phyloP scores from a whole-genome alignment of 371 early-diverging fungal species.

The Zancudomyces culisetae region DNA sequence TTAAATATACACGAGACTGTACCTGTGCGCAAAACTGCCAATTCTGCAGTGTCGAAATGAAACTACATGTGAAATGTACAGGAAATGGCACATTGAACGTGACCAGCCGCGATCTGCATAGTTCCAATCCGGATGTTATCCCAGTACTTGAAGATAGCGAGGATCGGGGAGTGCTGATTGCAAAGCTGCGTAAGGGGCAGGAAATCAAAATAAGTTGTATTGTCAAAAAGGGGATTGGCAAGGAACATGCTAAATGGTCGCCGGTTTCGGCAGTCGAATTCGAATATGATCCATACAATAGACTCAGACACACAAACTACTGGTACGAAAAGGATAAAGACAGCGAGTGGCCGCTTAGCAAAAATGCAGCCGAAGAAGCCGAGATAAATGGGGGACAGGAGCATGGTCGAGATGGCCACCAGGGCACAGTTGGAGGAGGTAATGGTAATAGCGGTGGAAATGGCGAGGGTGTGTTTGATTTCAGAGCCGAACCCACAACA shows the following conservation, averaged over 20 bases:
- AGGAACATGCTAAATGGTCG: constrained; percentile 98
- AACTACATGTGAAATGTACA: constrained; percentile 62
- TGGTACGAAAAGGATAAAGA: constrained; percentile 85
- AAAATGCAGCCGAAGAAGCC: constrained; percentile 52
- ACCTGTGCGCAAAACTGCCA: constrained; percentile 73
- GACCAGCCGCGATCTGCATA: constrained; percentile 63
- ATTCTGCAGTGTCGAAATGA: constrained; percentile 77
- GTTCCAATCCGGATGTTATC: constrained; percentile 50
- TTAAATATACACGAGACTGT: constrained; percentile 81
- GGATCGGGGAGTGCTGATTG: constrained; percentile 69
- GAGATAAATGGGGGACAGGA: constrained; percentile 8
- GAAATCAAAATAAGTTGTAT: constrained; percentile 72
- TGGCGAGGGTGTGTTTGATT: no score
- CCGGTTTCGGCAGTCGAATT: constrained; percentile 86
- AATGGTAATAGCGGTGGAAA: no score
- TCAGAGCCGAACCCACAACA: constrained; percentile 26
- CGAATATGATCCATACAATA: constrained; percentile 96
- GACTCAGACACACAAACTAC: constrained; percentile 73
- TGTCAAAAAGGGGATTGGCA: constrained; percentile 85
- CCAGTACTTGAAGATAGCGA: constrained; percentile 43
- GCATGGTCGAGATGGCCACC: constrained; percentile 14
- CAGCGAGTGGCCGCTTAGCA: constrained; percentile 73
- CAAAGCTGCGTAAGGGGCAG: constrained; percentile 84
- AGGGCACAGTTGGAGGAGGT: constrained; percentile 54
- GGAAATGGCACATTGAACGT: constrained; percentile 58